Percentiles rank a stretch among this genome's conserved stretches.
phyloP scores from a whole-genome alignment of 2,329 filamentous ascomycete species.

The Cryphonectria japonica region DNA sequence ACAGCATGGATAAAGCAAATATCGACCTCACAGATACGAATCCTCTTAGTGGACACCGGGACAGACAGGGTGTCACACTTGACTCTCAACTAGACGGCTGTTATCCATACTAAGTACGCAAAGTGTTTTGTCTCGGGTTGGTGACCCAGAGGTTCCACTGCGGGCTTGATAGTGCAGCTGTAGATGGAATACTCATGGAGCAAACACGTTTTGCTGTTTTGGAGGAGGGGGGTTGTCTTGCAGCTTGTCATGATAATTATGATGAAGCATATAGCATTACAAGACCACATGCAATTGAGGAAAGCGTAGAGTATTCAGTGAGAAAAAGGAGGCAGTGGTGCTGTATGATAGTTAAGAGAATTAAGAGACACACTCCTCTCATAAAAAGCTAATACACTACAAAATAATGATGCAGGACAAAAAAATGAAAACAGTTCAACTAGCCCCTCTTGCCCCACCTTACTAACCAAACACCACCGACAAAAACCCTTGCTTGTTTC shows the following conservation, averaged over 20 bases:
- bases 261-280: neutral
- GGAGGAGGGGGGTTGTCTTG: neutral
- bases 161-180: neutral
- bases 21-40: neutral
- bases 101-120: neutral
- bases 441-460: neutral
- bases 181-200: neutral
- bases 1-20: neutral
- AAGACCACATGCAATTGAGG: neutral
- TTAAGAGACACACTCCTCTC: neutral
- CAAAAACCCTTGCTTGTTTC: neutral
- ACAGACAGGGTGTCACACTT: neutral
- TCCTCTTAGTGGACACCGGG: neutral
- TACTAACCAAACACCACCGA: neutral
- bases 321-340: neutral
- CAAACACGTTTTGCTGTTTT: neutral
- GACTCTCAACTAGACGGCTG: neutral
- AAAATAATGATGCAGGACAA: slow-evolving; percentile 4
- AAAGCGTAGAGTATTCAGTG: neutral
- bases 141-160: neutral
- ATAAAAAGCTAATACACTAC: slow-evolving; percentile 2
- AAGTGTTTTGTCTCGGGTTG: neutral
- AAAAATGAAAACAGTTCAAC: neutral
- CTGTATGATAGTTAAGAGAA: neutral
- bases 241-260: neutral